phyloP scores from a whole-genome alignment of 371 early-diverging fungal species.

The Mortierella sp. region DNA sequence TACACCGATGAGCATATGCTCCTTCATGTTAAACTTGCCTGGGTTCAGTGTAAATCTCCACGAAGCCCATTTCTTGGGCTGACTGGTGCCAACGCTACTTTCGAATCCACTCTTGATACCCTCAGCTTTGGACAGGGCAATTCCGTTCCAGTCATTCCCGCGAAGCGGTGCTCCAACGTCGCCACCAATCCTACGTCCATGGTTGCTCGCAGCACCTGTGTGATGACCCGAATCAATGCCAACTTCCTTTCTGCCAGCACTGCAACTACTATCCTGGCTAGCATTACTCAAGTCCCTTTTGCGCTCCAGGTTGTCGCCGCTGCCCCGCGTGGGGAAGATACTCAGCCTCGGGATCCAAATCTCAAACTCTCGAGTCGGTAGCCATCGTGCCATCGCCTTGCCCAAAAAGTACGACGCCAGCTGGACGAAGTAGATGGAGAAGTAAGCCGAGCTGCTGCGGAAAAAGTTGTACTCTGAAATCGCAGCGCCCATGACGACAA shows the following conservation, averaged over 20 bases:
- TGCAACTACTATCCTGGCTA: too few relatives aligned
- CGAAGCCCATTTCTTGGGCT: conserved; percentile 16
- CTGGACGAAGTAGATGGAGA: conserved; percentile 56
- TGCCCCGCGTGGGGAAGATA: not conserved
- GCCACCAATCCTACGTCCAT: not conserved
- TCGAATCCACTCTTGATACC: not conserved
- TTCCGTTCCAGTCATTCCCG: conserved; percentile 4
- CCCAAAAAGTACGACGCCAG: conserved; percentile 57
- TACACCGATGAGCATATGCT: conserved; percentile 63
- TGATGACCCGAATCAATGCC: conserved; percentile 8
- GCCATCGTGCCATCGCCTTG: conserved; percentile 47
- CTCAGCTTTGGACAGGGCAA: conserved; percentile 5
- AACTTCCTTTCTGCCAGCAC: not conserved
- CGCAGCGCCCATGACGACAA: conserved; percentile 71
- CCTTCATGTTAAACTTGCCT: conserved; percentile 67
- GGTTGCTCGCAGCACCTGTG: conserved; percentile 7
- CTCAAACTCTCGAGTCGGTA: conserved; percentile 44
- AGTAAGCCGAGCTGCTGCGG: conserved; percentile 52
- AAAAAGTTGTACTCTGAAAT: conserved; percentile 61
- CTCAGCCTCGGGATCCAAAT: conserved; percentile 15
- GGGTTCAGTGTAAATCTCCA: conserved; percentile 58
- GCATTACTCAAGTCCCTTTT: not conserved
- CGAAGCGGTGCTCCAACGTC: conserved; percentile 19
- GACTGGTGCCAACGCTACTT: not conserved
- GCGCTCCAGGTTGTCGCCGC: not conserved